Evolutionary conservation across 495 filamentous ascomycete species (phyloP), one percentile per base, ranked within the genome.

Genomic region (Chaetomium fimeti): DNA sequence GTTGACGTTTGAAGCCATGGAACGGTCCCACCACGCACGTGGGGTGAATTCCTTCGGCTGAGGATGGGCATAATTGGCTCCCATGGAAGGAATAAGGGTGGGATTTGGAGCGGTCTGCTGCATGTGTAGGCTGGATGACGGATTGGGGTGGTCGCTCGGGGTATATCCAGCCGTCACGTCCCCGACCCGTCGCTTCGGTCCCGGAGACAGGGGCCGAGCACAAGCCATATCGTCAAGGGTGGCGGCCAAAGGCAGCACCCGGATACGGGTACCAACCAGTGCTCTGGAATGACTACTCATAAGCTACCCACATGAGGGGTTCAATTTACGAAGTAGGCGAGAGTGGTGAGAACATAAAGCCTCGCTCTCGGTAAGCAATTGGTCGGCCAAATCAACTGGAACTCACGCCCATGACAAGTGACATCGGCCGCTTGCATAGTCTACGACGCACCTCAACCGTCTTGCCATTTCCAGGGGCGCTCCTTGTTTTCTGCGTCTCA

Each of bases 111-210:
- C 29, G 16, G 27, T 61, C 11, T 32, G 43, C 25, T 18, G 45
- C 16, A 12, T 2, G 38, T 36, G 32, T 12, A 42, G 25, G 49
- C 29, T 40, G 60, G 22, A n/a, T 45, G 9, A 32, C 20, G 11
- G 28, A 5, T 40, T 49, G 25, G 38, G 42, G 32, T 42, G 16
- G 8, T 24, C 25, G 27, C 48, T 65, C 55, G 58, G 62, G 40
- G 49, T 29, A 27, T 47, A 48, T 28, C n/a, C 36, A 42, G 11
- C 48, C 22, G 27, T 60, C 42, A 28, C 25, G 60, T 68, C 22
- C 28, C 66, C 66, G 66, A 68, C 66, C 66, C 49, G 66, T 32
- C 36, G 45, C 32, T 56, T 69, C 68, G 68, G 68, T 69, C 64
- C 68, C 68, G 68, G 64, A 43, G 22, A 22, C 36, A 40, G 32